Evolutionary conservation across 2,329 filamentous ascomycete genomes (phyloP).

Genomic region (Talaromyces sp.): DNA sequence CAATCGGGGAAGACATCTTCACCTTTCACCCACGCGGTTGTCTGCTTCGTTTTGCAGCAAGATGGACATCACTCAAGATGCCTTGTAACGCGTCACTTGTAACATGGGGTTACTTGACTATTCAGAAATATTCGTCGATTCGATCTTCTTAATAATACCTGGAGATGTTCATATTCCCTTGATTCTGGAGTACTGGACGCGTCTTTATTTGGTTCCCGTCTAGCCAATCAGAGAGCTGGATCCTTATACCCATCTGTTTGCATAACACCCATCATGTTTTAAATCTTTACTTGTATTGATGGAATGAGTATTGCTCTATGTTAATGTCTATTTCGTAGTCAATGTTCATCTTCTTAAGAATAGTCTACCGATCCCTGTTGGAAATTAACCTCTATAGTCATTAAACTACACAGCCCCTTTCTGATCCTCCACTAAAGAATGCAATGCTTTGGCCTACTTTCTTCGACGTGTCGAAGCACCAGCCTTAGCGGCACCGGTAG

Average conservation of each 20-base stretch:
- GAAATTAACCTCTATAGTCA: neutral
- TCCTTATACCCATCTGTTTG: neutral
- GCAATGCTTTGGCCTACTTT: neutral
- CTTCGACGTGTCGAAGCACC: slow-evolving; percentile 30
- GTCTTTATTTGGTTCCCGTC: slow-evolving; percentile 14
- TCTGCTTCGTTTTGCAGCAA: neutral
- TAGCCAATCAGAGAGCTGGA: slow-evolving; percentile 13
- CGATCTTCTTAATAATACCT: too few relatives aligned
- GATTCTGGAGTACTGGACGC: slow-evolving; percentile 4
- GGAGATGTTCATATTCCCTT: neutral
- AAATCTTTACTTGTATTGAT: neutral
- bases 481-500: slow-evolving; percentile 24
- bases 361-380: neutral
- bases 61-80: neutral
- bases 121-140: neutral
- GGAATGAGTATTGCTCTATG: neutral
- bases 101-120: neutral
- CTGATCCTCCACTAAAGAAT: neutral
- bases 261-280: too few relatives aligned
- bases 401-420: neutral
- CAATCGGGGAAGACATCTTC: slow-evolving; percentile 1
- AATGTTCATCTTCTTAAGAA: neutral
- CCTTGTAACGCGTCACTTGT: neutral
- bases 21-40: neutral
- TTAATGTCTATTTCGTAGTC: too few relatives aligned